Evolutionary conservation across 441 rosid genomes (phyloP), one percentile per base, ranked within the genome.

Genomic region (Eutrema salsugineum): DNA sequence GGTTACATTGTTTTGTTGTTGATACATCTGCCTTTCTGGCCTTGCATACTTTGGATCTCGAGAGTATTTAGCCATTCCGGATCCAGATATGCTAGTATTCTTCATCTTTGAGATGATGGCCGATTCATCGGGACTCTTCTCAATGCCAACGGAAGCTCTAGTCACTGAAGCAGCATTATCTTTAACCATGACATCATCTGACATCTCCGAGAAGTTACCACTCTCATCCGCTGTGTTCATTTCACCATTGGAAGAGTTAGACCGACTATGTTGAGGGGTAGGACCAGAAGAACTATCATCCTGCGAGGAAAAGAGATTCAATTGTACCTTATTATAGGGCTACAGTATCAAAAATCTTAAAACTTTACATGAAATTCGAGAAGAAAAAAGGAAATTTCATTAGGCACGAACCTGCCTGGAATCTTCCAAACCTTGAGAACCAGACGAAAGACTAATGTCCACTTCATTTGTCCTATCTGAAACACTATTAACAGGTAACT

Each of bases 181-280:
- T 27, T 76, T 80, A 44, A 63, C 54, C 38, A 66, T 38, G 57
- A 49, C 66, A 72, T 69, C 67, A 65, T 60, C 78, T 70, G 81
- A 66, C 35, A 75, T 78, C 83, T 76, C 79, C 9, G 75, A 73
- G 70, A 46, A 70, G 60, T 68, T 40, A 69, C 46, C 82, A 67
- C n/a, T 48, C 22, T 78, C 82, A 58, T 60, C 77, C 16, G 67
- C 80, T 62, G 65, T 78, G 38, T 71, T 72, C 51, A 81, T 62
- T 66, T 79, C 82, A 63, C 79, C 68, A 69, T 71, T 80, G 62
- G 76, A 79, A 58, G 83, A 78, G 63, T 74, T 79, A 67, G 82
- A 74, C 64, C 70, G 81, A 66, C 80, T 83, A 80, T 76, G 73
- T 27, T 79, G 69, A 76, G 77, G 80, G 43, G 86, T 79, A 9